Evolutionary conservation across 306 rosid species (phyloP).

Genomic region (Ormosia semicastrata): DNA sequence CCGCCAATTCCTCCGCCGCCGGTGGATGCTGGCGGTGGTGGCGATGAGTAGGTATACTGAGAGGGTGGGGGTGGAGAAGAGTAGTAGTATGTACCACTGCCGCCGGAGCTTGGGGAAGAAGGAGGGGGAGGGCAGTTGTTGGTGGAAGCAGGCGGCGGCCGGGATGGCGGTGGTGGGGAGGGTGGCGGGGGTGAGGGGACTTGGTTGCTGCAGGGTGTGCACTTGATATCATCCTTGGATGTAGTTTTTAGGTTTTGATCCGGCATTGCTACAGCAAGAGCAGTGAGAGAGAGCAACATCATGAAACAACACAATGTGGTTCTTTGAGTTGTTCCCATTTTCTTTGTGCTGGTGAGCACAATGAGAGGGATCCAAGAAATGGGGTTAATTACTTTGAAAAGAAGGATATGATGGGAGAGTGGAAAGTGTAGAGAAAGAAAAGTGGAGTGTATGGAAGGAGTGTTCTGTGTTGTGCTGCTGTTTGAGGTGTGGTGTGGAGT

Average conservation of each 20-base stretch:
- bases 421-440: neutral
- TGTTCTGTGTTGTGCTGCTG: conserved; percentile 25
- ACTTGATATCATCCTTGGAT: conserved; percentile 68
- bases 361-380: neutral
- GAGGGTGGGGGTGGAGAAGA: conserved; percentile 76
- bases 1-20: conserved; percentile 42
- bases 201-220: conserved; percentile 71
- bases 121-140: conserved; percentile 72
- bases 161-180: conserved; percentile 40
- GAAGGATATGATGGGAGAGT: neutral
- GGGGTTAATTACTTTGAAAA: neutral
- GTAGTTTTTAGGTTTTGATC: conserved; percentile 17
- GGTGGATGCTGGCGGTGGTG: conserved; percentile 30
- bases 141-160: conserved; percentile 15
- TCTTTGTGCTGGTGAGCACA: conserved; percentile 41
- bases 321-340: conserved; percentile 38
- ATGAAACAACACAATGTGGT: neutral
- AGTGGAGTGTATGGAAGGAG: neutral
- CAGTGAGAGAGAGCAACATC: neutral
- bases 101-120: conserved; percentile 47
- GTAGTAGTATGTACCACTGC: conserved; percentile 34
- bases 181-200: conserved; percentile 60
- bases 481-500: conserved; percentile 42
- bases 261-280: conserved; percentile 10
- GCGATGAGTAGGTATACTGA: conserved; percentile 31